Evolutionary conservation across 495 filamentous ascomycete species (phyloP), one percentile per base, ranked within the genome.

Genomic region (Penicillium angulare): DNA sequence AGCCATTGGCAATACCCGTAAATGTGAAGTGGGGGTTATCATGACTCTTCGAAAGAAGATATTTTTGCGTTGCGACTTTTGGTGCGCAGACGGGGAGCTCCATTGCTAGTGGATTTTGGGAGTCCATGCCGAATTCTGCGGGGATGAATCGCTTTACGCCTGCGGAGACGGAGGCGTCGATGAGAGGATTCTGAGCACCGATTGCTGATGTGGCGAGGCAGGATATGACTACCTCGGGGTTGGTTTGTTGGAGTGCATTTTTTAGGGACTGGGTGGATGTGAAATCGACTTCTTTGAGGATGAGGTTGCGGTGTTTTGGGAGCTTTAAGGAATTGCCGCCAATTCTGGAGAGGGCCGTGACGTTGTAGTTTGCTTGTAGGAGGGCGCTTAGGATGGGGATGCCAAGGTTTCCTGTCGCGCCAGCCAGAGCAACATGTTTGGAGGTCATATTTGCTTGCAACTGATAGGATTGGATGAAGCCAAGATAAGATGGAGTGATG

Each of bases 371-470:
- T 0, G 78, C 73, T 2, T 75, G 57, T 24, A 84, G 45, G 15
- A 89, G 73, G 16, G 72, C 75, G 31, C 73, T 56, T 47, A 87
- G 63, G 26, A 86, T 66, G 3, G 78, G 61, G n/a, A 71, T 65
- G 41, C 86, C 86, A 8, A 88, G 66, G 43, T 75, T 78, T 32
- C 86, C 86, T n/a, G n/a, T n/a, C n/a, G n/a, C n/a, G n/a, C n/a
- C n/a, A n/a, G n/a, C n/a, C n/a, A n/a, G n/a, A n/a, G n/a, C n/a
- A n/a, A n/a, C n/a, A n/a, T n/a, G 26, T 29, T 29, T 29, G 26
- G 26, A 29, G 12, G 12, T 29, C 26, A 29, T 29, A 29, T 29
- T 29, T 29, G 26, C 12, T 29, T 29, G 6, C 26, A 29, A 12
- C 6, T 29, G 26, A 6, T 12, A 29, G 26, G 26, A 29, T 29